Conservation (phyloP, 805 yeast genomes). For the Scheffersomyces coipomensis region DNA sequence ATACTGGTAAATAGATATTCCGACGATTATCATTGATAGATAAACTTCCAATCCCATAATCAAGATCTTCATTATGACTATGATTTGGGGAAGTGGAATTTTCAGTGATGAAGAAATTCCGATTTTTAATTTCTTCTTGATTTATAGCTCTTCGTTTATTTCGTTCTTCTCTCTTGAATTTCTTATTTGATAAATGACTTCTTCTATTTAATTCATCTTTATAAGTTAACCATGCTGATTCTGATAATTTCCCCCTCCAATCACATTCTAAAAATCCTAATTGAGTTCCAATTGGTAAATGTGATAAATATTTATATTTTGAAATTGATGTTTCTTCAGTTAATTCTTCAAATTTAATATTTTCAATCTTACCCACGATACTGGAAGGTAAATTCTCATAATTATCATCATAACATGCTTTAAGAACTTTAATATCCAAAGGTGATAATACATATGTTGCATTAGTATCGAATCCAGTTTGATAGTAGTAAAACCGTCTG, state of each 20-base stretch:
- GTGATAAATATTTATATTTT: slow-evolving; percentile 71
- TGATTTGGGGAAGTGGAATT: slow-evolving; percentile 32
- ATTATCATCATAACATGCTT: slow-evolving; percentile 50
- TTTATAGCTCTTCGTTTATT: slow-evolving; percentile 54
- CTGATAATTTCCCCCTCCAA: slow-evolving; percentile 53
- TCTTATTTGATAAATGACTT: slow-evolving; percentile 46
- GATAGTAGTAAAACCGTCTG: slow-evolving; percentile 68
- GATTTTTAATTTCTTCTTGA: slow-evolving; percentile 55
- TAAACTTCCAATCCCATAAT: slow-evolving; percentile 27
- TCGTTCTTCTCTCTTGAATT: slow-evolving; percentile 59
- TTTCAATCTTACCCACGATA: slow-evolving; percentile 63
- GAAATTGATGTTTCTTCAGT: slow-evolving; percentile 57
- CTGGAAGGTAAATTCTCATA: slow-evolving; percentile 70
- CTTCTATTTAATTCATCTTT: slow-evolving; percentile 58
- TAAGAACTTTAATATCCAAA: slow-evolving; percentile 74
- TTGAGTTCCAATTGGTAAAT: slow-evolving; percentile 83
- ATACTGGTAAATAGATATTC: slow-evolving; percentile 23
- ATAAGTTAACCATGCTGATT: slow-evolving; percentile 44
- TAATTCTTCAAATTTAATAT: slow-evolving; percentile 63
- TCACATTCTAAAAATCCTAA: slow-evolving; percentile 82
- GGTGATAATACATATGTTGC: slow-evolving; percentile 70
- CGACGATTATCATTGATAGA: slow-evolving; percentile 17
- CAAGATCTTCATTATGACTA: slow-evolving; percentile 9
- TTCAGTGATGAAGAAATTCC: slow-evolving; percentile 60
- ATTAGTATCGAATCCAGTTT: slow-evolving; percentile 65